A percentile compares a stretch with the other conserved stretches of the same genome.
These are phyloP conservation scores for Penicillium sp. DNA, from an alignment of 2,329 filamentous ascomycete genomes.

Conservation along the genomic window DNA sequence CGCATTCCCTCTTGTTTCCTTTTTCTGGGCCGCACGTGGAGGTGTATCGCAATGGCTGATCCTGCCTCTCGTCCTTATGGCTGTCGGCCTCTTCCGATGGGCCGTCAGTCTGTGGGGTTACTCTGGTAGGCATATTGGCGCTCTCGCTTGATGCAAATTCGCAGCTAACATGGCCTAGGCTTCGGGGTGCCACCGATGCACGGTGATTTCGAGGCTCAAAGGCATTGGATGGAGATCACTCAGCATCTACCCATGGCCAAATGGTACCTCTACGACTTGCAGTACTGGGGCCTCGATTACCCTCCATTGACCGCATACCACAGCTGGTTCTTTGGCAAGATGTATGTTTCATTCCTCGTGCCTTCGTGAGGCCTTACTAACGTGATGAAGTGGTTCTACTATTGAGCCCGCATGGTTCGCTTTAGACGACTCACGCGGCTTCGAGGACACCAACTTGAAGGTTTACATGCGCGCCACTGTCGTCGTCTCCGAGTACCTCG, in stretches of 20 bases:
- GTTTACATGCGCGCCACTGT: conserved; percentile 95
- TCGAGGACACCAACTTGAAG: conserved; percentile 74
- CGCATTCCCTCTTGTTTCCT: conserved; percentile 84
- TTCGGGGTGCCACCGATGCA: conserved; percentile 80
- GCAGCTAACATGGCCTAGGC: conserved; percentile 47
- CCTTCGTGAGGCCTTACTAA: conserved; percentile 10
- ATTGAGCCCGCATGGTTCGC: conserved; percentile 85
- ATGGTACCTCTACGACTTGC: conserved; percentile 96
- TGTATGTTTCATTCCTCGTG: conserved; percentile 47
- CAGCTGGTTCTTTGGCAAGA: conserved; percentile 86
- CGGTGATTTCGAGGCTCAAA: conserved; percentile 94
- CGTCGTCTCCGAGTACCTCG: conserved; percentile 81
- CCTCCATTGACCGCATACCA: conserved; percentile 97
- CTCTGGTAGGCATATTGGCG: conserved; percentile 58
- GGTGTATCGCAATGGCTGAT: conserved; percentile 85
- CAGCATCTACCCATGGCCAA: conserved; percentile 80
- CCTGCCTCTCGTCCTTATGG: conserved; percentile 81
- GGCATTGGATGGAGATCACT: conserved; percentile 98
- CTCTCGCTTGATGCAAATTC: neutral
- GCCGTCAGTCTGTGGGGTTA: conserved; percentile 89
- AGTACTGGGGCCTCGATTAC: conserved; percentile 98
- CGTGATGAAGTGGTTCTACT: conserved; percentile 55
- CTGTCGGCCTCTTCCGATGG: conserved; percentile 88
- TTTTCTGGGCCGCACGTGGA: conserved; percentile 85
- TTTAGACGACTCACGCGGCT: conserved; percentile 73